Conservation (phyloP, 257 asterid genomes). For the Ballota nigra region DNA sequence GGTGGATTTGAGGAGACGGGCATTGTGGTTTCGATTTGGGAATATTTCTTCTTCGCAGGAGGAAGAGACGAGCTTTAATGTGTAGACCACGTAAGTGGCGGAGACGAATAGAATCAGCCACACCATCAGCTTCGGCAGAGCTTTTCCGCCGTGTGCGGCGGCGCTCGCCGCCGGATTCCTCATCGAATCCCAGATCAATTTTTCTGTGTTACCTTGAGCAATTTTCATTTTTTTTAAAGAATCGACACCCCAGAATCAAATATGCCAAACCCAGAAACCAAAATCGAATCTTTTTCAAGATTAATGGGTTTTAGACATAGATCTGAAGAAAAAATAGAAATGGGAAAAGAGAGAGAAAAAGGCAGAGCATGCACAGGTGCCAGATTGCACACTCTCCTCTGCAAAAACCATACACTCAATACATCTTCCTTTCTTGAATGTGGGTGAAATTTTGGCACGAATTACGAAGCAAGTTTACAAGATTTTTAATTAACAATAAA, state of each 20-base stretch:
- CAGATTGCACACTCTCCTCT: constrained; percentile 32
- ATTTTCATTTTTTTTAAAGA: constrained; percentile 43
- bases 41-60: constrained; percentile 27
- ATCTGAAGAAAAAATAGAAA: constrained; percentile 17
- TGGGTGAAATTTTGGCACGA: constrained; percentile 12
- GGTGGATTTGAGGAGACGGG: background rate
- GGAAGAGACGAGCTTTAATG: constrained; percentile 46
- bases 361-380: constrained; percentile 49
- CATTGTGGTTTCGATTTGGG: constrained; percentile 15
- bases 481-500: background rate
- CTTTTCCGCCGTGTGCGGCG: constrained; percentile 32
- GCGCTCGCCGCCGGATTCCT: constrained; percentile 33
- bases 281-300: background rate
- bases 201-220: constrained; percentile 57
- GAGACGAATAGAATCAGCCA: constrained; percentile 54
- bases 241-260: background rate
- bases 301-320: background rate
- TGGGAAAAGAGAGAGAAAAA: background rate
- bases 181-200: constrained; percentile 65
- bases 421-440: constrained; percentile 9
- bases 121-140: constrained; percentile 58
- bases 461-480: background rate
- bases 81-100: constrained; percentile 45
- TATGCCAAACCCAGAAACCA: background rate
- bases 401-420: background rate